Evolutionary conservation across 257 asterid genomes (phyloP).

Genomic region (Echites panduratus): DNA sequence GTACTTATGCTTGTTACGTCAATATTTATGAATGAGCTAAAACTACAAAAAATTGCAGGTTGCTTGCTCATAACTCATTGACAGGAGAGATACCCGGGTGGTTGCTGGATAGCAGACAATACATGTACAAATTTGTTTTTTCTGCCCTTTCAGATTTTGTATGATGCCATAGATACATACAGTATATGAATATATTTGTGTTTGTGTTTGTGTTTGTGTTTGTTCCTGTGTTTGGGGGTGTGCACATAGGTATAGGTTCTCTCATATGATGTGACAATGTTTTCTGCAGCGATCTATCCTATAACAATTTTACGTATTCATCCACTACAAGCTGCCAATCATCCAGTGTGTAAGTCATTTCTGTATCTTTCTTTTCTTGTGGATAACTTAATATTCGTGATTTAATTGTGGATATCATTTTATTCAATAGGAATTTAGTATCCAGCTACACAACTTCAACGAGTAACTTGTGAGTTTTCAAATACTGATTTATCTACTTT

Average conservation of each 20-base stretch:
- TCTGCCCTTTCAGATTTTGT: constrained; percentile 1
- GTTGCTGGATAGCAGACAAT: constrained; percentile 32
- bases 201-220: neutral
- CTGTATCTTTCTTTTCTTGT: neutral
- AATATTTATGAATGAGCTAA: neutral
- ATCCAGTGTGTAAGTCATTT: constrained; percentile 44
- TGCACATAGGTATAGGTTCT: neutral
- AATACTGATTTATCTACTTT: neutral
- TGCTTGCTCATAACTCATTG: constrained; percentile 61
- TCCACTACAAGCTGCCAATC: constrained; percentile 34
- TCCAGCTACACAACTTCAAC: constrained; percentile 58
- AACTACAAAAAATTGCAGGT: constrained; percentile 30
- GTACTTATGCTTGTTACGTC: neutral
- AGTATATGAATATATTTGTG: neutral
- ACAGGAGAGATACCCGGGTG: constrained; percentile 63
- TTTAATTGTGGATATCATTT: constrained; percentile 13
- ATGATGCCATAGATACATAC: neutral
- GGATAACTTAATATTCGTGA: constrained; percentile 5
- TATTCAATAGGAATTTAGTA: constrained; percentile 58
- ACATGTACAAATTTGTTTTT: constrained; percentile 43
- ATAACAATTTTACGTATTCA: constrained; percentile 61
- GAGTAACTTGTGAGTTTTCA: constrained; percentile 52
- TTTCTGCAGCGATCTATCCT: constrained; percentile 77
- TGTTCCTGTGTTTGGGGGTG: neutral
- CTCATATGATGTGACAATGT: constrained; percentile 10